These are phyloP conservation scores for Pseudocercospora pini-densiflorae DNA, from an alignment of 2,329 filamentous ascomycete genomes.

Conservation along the genomic window DNA sequence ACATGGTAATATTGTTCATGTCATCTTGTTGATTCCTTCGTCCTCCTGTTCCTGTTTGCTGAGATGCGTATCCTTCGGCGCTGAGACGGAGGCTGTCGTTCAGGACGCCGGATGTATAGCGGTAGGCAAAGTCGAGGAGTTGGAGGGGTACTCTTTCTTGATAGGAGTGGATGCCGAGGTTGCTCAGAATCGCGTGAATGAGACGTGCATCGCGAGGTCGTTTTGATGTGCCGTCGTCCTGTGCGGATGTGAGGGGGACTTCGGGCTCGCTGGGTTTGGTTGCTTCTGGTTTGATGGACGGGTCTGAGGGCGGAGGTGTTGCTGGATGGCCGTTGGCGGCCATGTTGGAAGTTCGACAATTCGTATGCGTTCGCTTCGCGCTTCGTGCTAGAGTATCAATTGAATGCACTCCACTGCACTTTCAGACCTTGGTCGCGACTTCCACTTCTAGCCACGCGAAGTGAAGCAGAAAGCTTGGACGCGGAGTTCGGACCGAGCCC, in stretches of 20 bases:
- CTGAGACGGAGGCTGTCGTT: constrained; percentile 72
- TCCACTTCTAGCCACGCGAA: neutral
- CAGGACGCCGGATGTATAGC: constrained; percentile 74
- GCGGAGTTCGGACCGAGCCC: neutral
- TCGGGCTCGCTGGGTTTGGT: constrained; percentile 30
- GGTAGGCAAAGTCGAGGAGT: constrained; percentile 85
- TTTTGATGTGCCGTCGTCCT: constrained; percentile 45
- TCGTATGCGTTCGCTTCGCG: neutral
- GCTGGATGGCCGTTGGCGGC: constrained; percentile 36
- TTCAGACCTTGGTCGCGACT: constrained; percentile 1
- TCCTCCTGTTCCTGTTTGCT: constrained; percentile 27
- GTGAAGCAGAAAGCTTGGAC: constrained; percentile 7
- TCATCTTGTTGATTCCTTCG: constrained; percentile 46
- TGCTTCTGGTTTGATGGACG: constrained; percentile 25
- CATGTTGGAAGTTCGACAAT: constrained; percentile 20
- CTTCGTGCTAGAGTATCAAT: no score
- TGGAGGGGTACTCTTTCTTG: constrained; percentile 82
- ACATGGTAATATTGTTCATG: constrained; percentile 61
- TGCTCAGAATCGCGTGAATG: constrained; percentile 78
- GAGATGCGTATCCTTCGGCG: constrained; percentile 64
- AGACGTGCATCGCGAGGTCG: constrained; percentile 79
- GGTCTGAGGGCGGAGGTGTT: constrained; percentile 36
- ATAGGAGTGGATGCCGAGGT: constrained; percentile 78
- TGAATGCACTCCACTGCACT: no score
- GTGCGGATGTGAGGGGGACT: constrained; percentile 38